A percentile compares a stretch with the other conserved stretches of the same genome.
Evolutionary conservation across 306 rosid species (phyloP).

Genomic region (Begonia fuchsioides): DNA sequence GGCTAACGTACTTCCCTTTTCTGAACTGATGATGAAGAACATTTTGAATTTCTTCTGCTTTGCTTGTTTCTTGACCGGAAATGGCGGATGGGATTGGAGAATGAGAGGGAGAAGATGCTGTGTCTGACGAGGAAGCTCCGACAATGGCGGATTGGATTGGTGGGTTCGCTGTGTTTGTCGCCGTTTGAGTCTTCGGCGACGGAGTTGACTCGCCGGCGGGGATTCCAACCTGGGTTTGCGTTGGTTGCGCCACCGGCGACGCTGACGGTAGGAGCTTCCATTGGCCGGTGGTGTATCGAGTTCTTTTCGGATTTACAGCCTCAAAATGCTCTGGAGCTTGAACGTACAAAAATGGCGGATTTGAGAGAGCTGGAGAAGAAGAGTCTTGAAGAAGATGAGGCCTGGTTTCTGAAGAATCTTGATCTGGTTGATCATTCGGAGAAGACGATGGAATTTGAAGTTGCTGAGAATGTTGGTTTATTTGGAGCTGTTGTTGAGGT

Average conservation of each 20-base stretch:
- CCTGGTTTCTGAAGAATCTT: conserved; percentile 33
- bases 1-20: conserved; percentile 89
- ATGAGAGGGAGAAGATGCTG: conserved; percentile 57
- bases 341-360: conserved; percentile 5
- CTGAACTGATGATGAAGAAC: conserved; percentile 50
- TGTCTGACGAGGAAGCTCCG: conserved; percentile 57
- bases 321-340: conserved; percentile 39
- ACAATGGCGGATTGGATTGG: not conserved
- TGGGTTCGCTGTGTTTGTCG: not conserved
- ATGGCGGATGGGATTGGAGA: conserved; percentile 39
- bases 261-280: conserved; percentile 86
- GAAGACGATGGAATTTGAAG: conserved; percentile 50
- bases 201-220: conserved; percentile 48
- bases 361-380: conserved; percentile 14
- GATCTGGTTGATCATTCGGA: conserved; percentile 16
- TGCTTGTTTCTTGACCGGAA: conserved; percentile 35
- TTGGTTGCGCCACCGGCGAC: conserved; percentile 32
- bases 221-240: conserved; percentile 29
- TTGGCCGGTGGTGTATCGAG: conserved; percentile 60
- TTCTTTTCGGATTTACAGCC: conserved; percentile 44
- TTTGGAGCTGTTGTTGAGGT: conserved; percentile 17
- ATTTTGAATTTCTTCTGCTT: conserved; percentile 26
- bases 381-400: conserved; percentile 21
- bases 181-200: conserved; percentile 26
- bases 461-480: not conserved